Conservation (phyloP, 202 grass and related monocot genomes). For the Carex arenaria region DNA sequence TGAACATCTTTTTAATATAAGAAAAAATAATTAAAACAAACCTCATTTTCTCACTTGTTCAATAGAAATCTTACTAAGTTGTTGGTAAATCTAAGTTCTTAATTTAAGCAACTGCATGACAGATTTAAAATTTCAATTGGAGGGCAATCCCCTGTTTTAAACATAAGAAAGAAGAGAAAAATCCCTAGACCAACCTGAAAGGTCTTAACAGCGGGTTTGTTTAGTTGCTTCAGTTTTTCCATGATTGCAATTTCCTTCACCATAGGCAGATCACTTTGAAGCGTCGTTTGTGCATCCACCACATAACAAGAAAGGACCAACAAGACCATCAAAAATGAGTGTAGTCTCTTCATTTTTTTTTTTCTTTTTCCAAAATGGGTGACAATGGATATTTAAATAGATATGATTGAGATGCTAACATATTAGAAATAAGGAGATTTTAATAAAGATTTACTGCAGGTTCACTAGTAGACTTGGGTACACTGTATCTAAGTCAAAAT, state of each 20-base stretch:
- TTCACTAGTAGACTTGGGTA: background rate
- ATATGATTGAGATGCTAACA: background rate
- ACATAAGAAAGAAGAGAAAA: background rate
- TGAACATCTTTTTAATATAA: no score
- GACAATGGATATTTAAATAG: background rate
- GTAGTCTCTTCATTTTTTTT: background rate
- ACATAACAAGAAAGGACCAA: background rate
- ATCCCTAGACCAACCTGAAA: constrained; percentile 6
- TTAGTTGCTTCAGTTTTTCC: constrained; percentile 24
- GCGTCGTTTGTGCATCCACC: background rate
- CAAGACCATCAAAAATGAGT: background rate
- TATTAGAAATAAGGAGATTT: background rate
- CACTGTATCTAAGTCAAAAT: background rate
- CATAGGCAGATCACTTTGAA: background rate
- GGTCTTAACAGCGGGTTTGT: constrained; percentile 18
- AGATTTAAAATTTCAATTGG: no score
- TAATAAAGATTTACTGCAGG: background rate
- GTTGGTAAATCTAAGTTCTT: no score
- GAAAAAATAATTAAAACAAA: no score
- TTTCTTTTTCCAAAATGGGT: background rate
- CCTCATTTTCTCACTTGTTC: no score
- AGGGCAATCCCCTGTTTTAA: background rate
- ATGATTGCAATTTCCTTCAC: constrained; percentile 8
- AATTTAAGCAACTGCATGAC: no score
- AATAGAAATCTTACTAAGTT: no score